phyloP scores from a whole-genome alignment of 1,284 basidiomycete species.

The Meira miltonrushii region DNA sequence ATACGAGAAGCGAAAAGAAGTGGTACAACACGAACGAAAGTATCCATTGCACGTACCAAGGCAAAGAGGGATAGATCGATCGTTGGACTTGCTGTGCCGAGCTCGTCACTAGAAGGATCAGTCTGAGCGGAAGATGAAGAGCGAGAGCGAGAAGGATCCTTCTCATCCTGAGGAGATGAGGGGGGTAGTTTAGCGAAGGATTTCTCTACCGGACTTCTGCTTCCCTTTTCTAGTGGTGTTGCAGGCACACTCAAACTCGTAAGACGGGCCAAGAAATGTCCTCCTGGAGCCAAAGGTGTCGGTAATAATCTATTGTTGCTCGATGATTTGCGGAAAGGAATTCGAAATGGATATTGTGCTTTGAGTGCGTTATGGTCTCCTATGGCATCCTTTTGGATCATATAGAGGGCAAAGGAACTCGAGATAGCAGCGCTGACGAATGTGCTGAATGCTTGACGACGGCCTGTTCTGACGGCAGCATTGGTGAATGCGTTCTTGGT shows the following conservation, averaged over 20 bases:
- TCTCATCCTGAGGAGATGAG: constrained; percentile 1
- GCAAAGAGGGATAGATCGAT: constrained; percentile 54
- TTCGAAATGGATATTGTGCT: constrained; percentile 1
- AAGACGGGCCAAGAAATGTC: constrained; percentile 34
- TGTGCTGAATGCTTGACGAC: constrained; percentile 23
- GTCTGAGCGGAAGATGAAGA: not conserved
- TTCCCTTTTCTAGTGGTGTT: constrained; percentile 8
- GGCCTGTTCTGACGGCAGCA: not conserved
- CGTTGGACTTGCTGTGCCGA: constrained; percentile 43
- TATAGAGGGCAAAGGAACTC: constrained; percentile 25
- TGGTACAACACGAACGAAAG: constrained; percentile 33
- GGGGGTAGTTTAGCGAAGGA: not conserved
- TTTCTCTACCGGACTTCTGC: constrained; percentile 9
- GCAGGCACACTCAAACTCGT: constrained; percentile 32
- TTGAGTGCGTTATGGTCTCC: constrained; percentile 1
- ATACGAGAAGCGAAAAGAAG: not conserved
- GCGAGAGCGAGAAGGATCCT: not conserved
- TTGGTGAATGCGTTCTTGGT: not conserved
- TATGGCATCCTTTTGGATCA: constrained; percentile 22
- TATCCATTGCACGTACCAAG: constrained; percentile 52
- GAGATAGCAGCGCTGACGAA: constrained; percentile 31
- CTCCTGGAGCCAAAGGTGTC: constrained; percentile 38
- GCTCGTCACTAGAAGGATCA: not conserved
- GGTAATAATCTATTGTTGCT: constrained; percentile 11
- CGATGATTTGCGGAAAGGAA: not conserved